phyloP scores from a whole-genome alignment of 2,329 filamentous ascomycete species.

The Canariomyces notabilis region DNA sequence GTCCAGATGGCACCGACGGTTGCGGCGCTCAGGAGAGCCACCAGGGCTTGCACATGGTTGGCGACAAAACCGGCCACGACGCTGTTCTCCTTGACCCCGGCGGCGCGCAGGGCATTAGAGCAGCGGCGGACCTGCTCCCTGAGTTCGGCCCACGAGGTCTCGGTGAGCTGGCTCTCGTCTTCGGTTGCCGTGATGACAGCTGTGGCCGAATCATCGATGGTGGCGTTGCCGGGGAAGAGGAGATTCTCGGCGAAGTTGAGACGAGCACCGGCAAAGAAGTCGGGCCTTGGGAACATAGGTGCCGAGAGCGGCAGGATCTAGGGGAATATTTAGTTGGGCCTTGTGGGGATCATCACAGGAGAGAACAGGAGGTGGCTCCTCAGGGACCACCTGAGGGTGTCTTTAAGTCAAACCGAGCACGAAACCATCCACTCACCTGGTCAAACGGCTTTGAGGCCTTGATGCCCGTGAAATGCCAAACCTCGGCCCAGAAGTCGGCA shows the following conservation, averaged over 20 bases:
- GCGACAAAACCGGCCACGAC: slow-evolving; percentile 73
- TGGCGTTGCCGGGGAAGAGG: slow-evolving; percentile 63
- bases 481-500: slow-evolving; percentile 74
- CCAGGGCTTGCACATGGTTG: slow-evolving; percentile 81
- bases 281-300: slow-evolving; percentile 78
- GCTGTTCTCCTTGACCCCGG: slow-evolving; percentile 54
- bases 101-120: slow-evolving; percentile 62
- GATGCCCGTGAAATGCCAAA: slow-evolving; percentile 79
- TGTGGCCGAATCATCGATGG: slow-evolving; percentile 52
- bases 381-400: no score
- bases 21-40: slow-evolving; percentile 81
- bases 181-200: slow-evolving; percentile 83
- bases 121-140: slow-evolving; percentile 72
- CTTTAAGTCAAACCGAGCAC: no score
- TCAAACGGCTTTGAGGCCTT: slow-evolving; percentile 60
- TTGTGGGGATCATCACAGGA: slow-evolving; percentile 1
- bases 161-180: slow-evolving; percentile 50
- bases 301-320: slow-evolving; percentile 64
- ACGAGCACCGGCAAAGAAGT: slow-evolving; percentile 73
- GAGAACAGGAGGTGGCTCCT: neutral
- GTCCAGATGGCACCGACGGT: slow-evolving; percentile 89
- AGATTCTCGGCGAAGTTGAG: slow-evolving; percentile 96
- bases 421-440: slow-evolving; percentile 42
- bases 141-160: slow-evolving; percentile 70
- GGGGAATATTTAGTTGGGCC: neutral